phyloP scores from a whole-genome alignment of 1,139 yeast genomes.

The Sugiyamaella xylanicola region DNA sequence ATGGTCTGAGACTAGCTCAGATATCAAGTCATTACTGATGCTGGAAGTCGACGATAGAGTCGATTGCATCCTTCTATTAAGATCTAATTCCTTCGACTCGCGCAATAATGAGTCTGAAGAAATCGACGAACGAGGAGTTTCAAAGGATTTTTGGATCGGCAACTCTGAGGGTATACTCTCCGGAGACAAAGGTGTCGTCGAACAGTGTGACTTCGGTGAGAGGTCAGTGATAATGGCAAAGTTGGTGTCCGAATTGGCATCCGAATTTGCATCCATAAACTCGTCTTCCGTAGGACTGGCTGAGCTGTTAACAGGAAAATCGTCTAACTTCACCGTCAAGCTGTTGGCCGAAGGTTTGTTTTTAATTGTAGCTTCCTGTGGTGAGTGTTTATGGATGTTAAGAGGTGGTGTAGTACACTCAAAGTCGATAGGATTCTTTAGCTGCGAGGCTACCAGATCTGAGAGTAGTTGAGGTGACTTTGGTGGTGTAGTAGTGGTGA shows the following conservation, averaged over 20 bases:
- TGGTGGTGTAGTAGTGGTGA: not conserved
- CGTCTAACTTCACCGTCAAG: no score
- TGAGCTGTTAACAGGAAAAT: no score
- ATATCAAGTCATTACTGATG: slow-evolving; percentile 13
- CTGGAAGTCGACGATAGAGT: slow-evolving; percentile 14
- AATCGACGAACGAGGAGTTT: slow-evolving; percentile 15
- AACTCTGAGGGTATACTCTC: not conserved
- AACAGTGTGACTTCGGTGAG: not conserved
- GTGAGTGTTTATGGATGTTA: not conserved
- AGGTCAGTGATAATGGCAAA: no score
- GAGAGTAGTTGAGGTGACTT: not conserved
- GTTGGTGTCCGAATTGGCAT: not conserved
- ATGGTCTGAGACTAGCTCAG: slow-evolving; percentile 4
- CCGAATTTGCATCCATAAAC: not conserved
- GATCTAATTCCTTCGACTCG: not conserved
- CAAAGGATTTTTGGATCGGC: slow-evolving; percentile 5
- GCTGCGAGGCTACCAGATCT: no score
- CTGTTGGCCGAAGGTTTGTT: not conserved
- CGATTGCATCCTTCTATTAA: slow-evolving; percentile 2
- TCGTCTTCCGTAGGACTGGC: not conserved
- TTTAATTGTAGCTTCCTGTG: not conserved
- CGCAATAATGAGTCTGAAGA: slow-evolving; percentile 13
- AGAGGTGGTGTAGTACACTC: not conserved
- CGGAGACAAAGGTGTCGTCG: slow-evolving; percentile 12
- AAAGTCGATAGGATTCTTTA: no score